A percentile compares a stretch with the other conserved stretches of the same genome.
These are phyloP conservation scores for Bassia scoparia DNA, from an alignment of 148 eudicot species.

Conservation along the genomic window DNA sequence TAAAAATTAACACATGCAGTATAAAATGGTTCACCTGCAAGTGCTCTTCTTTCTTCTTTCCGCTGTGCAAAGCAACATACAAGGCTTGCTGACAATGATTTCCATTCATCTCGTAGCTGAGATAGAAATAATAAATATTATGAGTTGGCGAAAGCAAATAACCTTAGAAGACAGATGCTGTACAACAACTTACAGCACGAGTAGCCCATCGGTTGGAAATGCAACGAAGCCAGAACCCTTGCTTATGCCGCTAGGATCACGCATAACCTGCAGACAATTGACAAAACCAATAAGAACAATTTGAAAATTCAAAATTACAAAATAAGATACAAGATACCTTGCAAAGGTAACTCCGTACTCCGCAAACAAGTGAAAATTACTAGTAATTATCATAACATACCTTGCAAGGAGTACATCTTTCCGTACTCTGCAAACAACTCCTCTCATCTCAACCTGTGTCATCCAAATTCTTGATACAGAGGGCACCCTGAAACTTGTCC, in stretches of 20 bases:
- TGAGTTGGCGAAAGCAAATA: background rate
- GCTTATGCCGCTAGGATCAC: constrained; percentile 75
- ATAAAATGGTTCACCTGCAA: constrained; percentile 50
- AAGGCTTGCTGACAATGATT: constrained; percentile 71
- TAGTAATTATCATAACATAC: constrained; percentile 20
- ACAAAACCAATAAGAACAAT: no score
- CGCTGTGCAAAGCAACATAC: constrained; percentile 86
- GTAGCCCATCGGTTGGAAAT: constrained; percentile 66
- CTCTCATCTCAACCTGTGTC: constrained; percentile 80
- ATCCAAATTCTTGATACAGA: constrained; percentile 52
- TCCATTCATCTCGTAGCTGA: constrained; percentile 88
- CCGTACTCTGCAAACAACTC: constrained; percentile 72
- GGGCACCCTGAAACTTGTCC: constrained; percentile 37
- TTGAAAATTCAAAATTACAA: no score
- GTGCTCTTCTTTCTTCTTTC: constrained; percentile 82
- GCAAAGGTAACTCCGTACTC: no score
- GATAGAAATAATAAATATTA: background rate
- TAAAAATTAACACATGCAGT: background rate
- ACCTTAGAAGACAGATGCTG: background rate
- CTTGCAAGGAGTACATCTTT: constrained; percentile 74
- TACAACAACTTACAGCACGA: constrained; percentile 51
- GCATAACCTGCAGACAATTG: constrained; percentile 54
- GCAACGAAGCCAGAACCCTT: constrained; percentile 84
- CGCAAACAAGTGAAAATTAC: no score
- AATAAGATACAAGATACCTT: no score